Base-by-base conservation (phyloP, 2,329 filamentous ascomycete species). In the Ilyonectria mors-panacis region DNA sequence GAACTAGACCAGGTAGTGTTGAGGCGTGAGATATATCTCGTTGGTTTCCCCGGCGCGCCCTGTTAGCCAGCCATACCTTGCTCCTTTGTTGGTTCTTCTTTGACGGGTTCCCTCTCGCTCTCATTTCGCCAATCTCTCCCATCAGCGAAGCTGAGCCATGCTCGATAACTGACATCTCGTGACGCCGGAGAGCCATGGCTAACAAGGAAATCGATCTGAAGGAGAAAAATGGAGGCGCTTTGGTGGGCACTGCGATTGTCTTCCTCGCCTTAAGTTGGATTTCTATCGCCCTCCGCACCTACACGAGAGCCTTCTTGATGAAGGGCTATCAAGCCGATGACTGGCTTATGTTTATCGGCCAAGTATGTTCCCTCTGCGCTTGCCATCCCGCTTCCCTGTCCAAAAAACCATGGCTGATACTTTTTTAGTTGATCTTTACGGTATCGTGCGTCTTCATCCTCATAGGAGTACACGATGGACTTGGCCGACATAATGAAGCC, bases 271-370 rank as follows among this genome's bases (percentile, higher is more conserved):
- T 85, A 19, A 84, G 78, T 54, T 85, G 81, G 79, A 60, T 84
- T 13, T 81, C 84, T 30, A 81, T 86, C 42, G 73, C 76, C 15
- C 73, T 86, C 48, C 78, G 84, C 62, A 80, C 76, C n/a, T 85
- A 85, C 73, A 84, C 84, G 13, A 79, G 84, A 64, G 77, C 76
- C 6, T 76, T 81, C 23, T 73, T 86, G 68, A 85, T 82, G 67
- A 84, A 82, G 42, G 78, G 78, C 58, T 85, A 86, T 62, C 80
- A 85, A 70, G 67, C 78, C n/a, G 86, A 88, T 75, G 86, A 88
- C 78, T 87, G 85, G 85, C 78, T 87, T 68, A 87, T 88, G 85
- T 68, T 87, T 48, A 71, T 82, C 64, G 81, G 82, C 33, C 85
- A 85, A 79, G 85, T 86, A 76, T 8, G 79, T 64, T 23, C 26